A percentile compares a stretch with the other conserved stretches of the same genome.
phyloP scores from a whole-genome alignment of 2,329 filamentous ascomycete species.

The Monosporascus sp. region DNA sequence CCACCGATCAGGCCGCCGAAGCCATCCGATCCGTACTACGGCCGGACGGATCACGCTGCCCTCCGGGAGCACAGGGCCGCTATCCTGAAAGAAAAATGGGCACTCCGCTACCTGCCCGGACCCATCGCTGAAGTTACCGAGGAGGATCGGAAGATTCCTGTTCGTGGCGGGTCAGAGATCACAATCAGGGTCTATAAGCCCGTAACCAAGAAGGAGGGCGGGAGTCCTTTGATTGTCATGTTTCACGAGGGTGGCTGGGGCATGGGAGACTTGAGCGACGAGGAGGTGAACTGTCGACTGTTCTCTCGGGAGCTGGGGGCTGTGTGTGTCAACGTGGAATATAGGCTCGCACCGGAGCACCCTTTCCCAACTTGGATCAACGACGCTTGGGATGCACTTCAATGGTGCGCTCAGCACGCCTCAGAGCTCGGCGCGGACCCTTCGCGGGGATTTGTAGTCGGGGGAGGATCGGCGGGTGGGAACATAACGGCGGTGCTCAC shows the following conservation, averaged over 20 bases:
- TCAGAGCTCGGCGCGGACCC: constrained; percentile 33
- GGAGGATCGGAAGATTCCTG: constrained; percentile 25
- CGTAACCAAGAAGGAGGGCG: constrained; percentile 2
- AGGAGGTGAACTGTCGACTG: constrained; percentile 25
- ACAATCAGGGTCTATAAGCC: constrained; percentile 28
- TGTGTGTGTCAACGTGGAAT: constrained; percentile 36
- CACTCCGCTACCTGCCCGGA: too few relatives aligned
- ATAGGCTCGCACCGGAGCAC: constrained; percentile 40
- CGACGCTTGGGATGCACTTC: constrained; percentile 40
- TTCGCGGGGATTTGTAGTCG: constrained; percentile 40
- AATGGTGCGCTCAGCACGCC: constrained; percentile 38
- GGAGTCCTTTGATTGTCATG: constrained; percentile 26
- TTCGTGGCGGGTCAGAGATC: constrained; percentile 28
- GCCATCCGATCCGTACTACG: too few relatives aligned
- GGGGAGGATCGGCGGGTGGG: constrained; percentile 42
- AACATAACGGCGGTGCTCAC: constrained; percentile 33
- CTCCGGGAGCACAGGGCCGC: too few relatives aligned
- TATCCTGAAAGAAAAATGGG: too few relatives aligned
- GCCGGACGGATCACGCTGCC: too few relatives aligned
- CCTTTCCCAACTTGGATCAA: constrained; percentile 37
- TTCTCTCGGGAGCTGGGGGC: constrained; percentile 29
- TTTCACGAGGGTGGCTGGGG: constrained; percentile 31
- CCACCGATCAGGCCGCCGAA: too few relatives aligned
- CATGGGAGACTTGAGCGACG: constrained; percentile 28
- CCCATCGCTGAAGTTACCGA: constrained; percentile 13